Conservation (phyloP, 2,329 filamentous ascomycete species). For the Colletotrichum sp. region DNA sequence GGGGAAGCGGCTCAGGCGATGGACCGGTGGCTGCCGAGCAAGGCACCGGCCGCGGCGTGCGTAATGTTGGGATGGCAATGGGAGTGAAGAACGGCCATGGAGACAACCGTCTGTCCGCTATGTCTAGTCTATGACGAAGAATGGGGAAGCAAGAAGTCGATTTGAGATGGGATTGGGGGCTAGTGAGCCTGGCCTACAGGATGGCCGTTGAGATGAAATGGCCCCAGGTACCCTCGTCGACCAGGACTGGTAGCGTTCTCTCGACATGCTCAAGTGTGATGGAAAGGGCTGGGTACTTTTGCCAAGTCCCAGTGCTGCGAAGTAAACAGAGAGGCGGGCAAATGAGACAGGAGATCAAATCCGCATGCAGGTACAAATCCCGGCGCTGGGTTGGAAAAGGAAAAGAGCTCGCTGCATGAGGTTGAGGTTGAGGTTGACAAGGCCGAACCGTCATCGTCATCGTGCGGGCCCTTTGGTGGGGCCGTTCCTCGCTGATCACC, state of each 20-base stretch:
- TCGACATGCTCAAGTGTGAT: neutral
- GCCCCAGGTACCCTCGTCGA: neutral
- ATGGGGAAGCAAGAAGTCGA: neutral
- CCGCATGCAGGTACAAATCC: neutral
- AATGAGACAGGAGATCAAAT: neutral
- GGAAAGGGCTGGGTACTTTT: neutral
- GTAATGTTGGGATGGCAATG: neutral
- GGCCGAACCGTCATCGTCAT: slow-evolving; percentile 8
- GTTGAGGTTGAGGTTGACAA: neutral
- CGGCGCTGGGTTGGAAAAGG: neutral
- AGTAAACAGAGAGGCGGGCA: neutral
- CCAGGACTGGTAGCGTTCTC: neutral
- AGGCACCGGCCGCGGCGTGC: neutral
- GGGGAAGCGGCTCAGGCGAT: neutral
- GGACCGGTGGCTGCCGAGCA: neutral
- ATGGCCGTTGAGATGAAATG: neutral
- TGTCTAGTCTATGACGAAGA: neutral
- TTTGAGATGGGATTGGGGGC: neutral
- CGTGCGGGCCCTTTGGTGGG: slow-evolving; percentile 1
- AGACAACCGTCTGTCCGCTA: neutral
- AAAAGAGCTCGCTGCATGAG: neutral
- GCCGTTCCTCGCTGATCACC: neutral
- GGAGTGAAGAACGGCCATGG: neutral
- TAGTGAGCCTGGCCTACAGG: neutral
- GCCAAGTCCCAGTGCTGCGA: neutral